Percentiles rank a stretch among this genome's conserved stretches.
phyloP scores from a whole-genome alignment of 73 alveolate genomes.

The Uronychia binucleata region DNA sequence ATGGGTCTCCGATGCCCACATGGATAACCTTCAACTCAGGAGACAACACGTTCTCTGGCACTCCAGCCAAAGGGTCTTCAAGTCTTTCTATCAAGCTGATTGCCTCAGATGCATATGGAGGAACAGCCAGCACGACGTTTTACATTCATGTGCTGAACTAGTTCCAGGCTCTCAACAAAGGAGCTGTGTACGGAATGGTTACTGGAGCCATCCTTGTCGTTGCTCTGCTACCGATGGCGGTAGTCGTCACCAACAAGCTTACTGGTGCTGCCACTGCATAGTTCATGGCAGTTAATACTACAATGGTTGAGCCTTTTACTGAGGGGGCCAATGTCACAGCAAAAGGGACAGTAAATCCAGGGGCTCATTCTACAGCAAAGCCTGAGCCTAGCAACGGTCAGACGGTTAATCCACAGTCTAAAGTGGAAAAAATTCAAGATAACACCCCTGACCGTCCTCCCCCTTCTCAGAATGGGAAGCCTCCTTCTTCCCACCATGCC shows the following conservation, averaged over 20 bases:
- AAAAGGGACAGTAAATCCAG: too few relatives aligned
- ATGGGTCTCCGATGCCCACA: not conserved
- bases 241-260: not conserved
- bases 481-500: too few relatives aligned
- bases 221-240: not conserved
- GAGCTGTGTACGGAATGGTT: not conserved
- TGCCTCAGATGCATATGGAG: not conserved
- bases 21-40: not conserved
- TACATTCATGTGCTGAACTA: not conserved
- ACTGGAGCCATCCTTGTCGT: not conserved
- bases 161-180: not conserved
- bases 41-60: not conserved
- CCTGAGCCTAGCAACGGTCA: too few relatives aligned
- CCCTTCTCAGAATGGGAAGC: too few relatives aligned
- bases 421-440: too few relatives aligned
- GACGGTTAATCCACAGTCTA: too few relatives aligned
- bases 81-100: not conserved
- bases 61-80: not conserved
- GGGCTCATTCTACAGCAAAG: too few relatives aligned
- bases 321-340: not conserved
- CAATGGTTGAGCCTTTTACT: not conserved
- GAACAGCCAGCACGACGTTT: not conserved
- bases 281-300: not conserved
- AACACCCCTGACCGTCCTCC: too few relatives aligned
- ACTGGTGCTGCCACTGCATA: not conserved